Percentiles rank a stretch among this genome's conserved stretches.
phyloP scores from a whole-genome alignment of 139 green algal genomes.

The Spirogloea muscicola region DNA sequence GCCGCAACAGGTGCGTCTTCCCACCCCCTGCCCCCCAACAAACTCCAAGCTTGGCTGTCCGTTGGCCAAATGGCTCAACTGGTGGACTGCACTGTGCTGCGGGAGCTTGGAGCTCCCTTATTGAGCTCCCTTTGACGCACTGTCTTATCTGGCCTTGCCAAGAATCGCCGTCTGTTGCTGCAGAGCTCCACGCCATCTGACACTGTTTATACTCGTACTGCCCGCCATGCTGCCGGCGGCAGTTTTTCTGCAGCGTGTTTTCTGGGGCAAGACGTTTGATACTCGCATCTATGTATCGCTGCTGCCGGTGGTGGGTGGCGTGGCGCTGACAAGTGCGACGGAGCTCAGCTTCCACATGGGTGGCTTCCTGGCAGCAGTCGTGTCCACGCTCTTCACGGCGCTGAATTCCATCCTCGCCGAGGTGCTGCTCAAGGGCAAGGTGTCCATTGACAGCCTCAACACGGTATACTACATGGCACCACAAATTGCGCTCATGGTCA shows the following conservation, averaged over 20 bases:
- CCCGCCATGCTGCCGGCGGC: too few relatives aligned
- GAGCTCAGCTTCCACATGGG: constrained; percentile 27
- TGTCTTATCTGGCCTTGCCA: too few relatives aligned
- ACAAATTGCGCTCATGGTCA: too few relatives aligned
- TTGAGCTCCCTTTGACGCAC: too few relatives aligned
- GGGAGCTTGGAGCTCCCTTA: too few relatives aligned
- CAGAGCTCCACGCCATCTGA: too few relatives aligned
- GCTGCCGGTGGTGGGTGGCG: constrained; percentile 17
- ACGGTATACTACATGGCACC: constrained; percentile 36
- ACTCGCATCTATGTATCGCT: constrained; percentile 14
- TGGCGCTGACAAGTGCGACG: constrained; percentile 14
- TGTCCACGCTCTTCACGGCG: constrained; percentile 18
- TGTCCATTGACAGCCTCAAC: constrained; percentile 26
- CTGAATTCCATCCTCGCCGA: constrained; percentile 34
- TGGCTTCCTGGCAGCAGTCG: constrained; percentile 33
- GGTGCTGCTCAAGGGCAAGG: constrained; percentile 24
- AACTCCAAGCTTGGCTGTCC: too few relatives aligned
- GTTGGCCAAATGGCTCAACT: too few relatives aligned
- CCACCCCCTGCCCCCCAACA: too few relatives aligned
- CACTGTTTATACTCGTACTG: too few relatives aligned
- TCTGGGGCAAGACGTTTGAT: constrained; percentile 2
- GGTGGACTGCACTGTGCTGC: too few relatives aligned
- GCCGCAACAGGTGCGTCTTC: constrained; percentile 37
- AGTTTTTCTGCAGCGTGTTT: constrained; percentile 18
- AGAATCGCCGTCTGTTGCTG: too few relatives aligned